Evolutionary conservation across 768 basidiomycete species (phyloP).

Genomic region (Trametes punicea): DNA sequence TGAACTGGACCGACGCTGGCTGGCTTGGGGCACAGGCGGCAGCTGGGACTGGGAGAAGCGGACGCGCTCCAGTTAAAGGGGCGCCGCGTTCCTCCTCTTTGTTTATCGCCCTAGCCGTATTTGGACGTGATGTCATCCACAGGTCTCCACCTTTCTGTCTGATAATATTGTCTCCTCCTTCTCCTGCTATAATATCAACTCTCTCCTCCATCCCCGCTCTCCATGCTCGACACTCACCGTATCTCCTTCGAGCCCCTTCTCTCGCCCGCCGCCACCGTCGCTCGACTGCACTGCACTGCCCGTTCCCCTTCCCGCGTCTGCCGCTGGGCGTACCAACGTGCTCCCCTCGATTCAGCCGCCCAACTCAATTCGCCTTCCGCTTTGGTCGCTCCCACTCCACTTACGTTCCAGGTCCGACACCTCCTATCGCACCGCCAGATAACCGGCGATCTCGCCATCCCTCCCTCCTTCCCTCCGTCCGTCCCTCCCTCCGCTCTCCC

Average conservation of each 20-base stretch:
- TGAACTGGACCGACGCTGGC: not conserved
- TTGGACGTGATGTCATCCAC: slow-evolving; percentile 5
- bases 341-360: not conserved
- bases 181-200: not conserved
- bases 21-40: not conserved
- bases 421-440: slow-evolving; percentile 18
- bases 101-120: not conserved
- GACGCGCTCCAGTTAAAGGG: not conserved
- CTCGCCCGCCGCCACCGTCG: not conserved
- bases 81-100: not conserved
- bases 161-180: not conserved
- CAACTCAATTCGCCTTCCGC: slow-evolving; percentile 5
- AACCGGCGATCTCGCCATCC: slow-evolving; percentile 16
- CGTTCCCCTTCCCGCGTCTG: not conserved
- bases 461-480: not conserved
- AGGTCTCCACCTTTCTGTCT: not conserved
- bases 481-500: slow-evolving; percentile 2
- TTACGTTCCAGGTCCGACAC: slow-evolving; percentile 18
- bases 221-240: not conserved
- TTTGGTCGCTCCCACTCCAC: slow-evolving; percentile 17
- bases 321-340: not conserved
- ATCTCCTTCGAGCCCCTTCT: not conserved
- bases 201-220: not conserved
- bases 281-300: not conserved
- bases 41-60: not conserved